Base-by-base conservation (phyloP, 2,329 filamentous ascomycete species). In the Cladophialophora yegresii region DNA sequence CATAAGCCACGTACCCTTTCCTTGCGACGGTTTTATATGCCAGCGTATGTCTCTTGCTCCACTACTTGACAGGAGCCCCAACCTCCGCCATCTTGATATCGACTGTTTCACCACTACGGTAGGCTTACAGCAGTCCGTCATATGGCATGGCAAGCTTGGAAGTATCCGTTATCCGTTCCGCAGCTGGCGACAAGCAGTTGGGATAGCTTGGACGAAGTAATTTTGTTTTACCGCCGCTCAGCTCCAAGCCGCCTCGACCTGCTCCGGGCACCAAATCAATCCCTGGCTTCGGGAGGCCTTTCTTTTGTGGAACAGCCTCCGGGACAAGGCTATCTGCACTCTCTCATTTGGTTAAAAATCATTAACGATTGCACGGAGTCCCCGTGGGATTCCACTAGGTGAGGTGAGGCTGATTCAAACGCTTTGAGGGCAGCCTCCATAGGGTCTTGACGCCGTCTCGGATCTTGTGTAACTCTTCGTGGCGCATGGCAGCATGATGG, bases 241-340 rank as follows among this genome's bases (percentile, higher is more conserved):
- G n/a, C 36, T 16, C 16, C 36, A 43, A 43, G 36, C 36, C 36
- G 16, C 1, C 2, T 43, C 36, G 16, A 43, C 36, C 36, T 43
- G 4, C 16, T 43, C 36, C 3, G 23, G 13, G 26, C 28, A 10
- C 28, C 43, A 20, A 10, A 28, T 43, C 20, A 22, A 58, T 9
- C 20, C 13, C 43, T n/a, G 30, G 20, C 13, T 4, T 10, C 40
- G 43, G 12, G 16, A 20, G 32, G 16, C 20, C 33, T 28, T 58
- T 45, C 55, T 49, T 33, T 22, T 43, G 40, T 20, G 30, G 30
- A 43, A 53, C 57, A 43, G n/a, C 57, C 57, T 36, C 45, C 57
- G 53, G 28, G 45, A 26, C 57, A 47, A 53, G 40, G 57, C 30
- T 53, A 20, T 58, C 55, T 49, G 43, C 30, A 6, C 40, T 43